These are phyloP conservation scores for Vicia sativa DNA, from an alignment of 306 rosid species.

Conservation along the genomic window DNA sequence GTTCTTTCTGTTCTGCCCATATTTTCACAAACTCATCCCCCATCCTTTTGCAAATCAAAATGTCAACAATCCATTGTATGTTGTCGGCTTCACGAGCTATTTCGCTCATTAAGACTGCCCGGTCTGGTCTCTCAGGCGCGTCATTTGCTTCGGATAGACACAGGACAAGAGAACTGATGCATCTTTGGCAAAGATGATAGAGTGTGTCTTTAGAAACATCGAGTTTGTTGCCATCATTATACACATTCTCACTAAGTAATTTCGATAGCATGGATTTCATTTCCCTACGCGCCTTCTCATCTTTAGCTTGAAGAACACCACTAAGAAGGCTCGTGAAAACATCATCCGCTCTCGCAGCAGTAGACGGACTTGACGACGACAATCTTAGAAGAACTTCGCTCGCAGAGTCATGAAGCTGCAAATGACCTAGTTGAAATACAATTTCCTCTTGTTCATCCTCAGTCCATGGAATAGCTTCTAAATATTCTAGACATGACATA, in stretches of 20 bases:
- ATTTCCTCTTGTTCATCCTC: constrained; percentile 79
- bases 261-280: constrained; percentile 71
- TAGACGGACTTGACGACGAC: constrained; percentile 63
- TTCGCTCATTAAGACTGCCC: constrained; percentile 70
- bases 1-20: constrained; percentile 94
- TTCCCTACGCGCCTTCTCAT: constrained; percentile 84
- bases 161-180: constrained; percentile 64
- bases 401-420: constrained; percentile 60
- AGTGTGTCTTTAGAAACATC: constrained; percentile 82
- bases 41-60: constrained; percentile 62
- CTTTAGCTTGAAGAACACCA: constrained; percentile 84
- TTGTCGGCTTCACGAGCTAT: constrained; percentile 88
- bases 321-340: constrained; percentile 55
- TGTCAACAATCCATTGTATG: constrained; percentile 86
- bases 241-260: constrained; percentile 66
- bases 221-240: constrained; percentile 46
- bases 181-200: constrained; percentile 69
- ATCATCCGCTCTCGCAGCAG: constrained; percentile 56
- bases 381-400: constrained; percentile 66
- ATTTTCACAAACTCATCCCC: constrained; percentile 82
- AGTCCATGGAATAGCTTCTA: constrained; percentile 89
- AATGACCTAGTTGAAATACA: constrained; percentile 57
- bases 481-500: constrained; percentile 67
- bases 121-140: constrained; percentile 45
- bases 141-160: constrained; percentile 71